A percentile compares a stretch with the other conserved stretches of the same genome.
These are phyloP conservation scores for Schizophyllum amplum DNA, from an alignment of 1,284 basidiomycete species.

Conservation along the genomic window DNA sequence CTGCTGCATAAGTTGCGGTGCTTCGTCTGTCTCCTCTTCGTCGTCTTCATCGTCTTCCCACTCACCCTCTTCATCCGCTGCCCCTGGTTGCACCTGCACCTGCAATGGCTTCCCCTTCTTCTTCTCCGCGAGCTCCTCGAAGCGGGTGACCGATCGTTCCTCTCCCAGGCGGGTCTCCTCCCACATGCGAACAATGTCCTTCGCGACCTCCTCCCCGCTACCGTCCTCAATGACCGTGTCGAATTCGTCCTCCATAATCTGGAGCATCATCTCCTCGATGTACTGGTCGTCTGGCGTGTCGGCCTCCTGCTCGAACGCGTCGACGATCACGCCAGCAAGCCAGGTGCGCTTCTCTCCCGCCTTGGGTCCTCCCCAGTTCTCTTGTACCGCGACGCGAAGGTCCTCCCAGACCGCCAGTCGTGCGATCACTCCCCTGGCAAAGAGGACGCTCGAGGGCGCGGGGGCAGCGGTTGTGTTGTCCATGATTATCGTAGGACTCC, in stretches of 20 bases:
- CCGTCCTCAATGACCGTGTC: conserved; percentile 77
- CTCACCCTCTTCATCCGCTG: conserved; percentile 32
- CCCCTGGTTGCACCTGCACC: conserved; percentile 35
- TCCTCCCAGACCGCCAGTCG: conserved; percentile 77
- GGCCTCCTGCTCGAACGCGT: conserved; percentile 65
- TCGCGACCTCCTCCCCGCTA: conserved; percentile 62
- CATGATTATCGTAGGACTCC: conserved; percentile 5
- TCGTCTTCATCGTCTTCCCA: conserved; percentile 44
- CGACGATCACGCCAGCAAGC: conserved; percentile 77
- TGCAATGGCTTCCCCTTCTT: conserved; percentile 50
- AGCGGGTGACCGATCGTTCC: conserved; percentile 37
- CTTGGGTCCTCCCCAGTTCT: conserved; percentile 76
- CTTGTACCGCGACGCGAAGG: conserved; percentile 74
- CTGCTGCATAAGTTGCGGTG: conserved; percentile 43
- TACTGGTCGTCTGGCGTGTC: conserved; percentile 63
- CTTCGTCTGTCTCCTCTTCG: conserved; percentile 39
- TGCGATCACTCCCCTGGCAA: conserved; percentile 78
- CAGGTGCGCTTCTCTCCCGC: conserved; percentile 65
- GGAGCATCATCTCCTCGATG: conserved; percentile 69
- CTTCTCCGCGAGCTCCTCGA: conserved; percentile 56
- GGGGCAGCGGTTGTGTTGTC: conserved; percentile 17
- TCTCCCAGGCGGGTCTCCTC: conserved; percentile 36
- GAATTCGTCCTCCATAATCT: conserved; percentile 82
- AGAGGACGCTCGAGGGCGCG: conserved; percentile 49
- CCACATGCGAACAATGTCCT: conserved; percentile 67